Evolutionary conservation across 768 basidiomycete genomes (phyloP), one percentile per base, ranked within the genome.

Genomic region (Brasilioporus rufonigricans): DNA sequence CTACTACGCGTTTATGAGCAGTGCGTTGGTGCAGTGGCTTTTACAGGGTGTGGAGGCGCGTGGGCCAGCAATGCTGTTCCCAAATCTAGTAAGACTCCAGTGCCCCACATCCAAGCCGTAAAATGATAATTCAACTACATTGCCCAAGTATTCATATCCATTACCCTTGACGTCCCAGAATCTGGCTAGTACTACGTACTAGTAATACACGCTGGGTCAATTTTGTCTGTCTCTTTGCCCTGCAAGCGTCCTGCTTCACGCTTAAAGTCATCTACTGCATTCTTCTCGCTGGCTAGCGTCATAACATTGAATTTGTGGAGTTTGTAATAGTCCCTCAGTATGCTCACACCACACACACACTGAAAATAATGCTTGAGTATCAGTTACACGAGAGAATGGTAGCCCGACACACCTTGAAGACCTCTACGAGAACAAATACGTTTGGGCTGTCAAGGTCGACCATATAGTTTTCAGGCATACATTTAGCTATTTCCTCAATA

Each of bases 291-390:
- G 1, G 86, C 86, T 44, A 92, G 77, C 67, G 85, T 84, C 77
- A 85, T 81, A 4, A 89, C 84, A 59, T 93, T 93, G 76, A 88
- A 93, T 62, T 88, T 92, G 52, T 84, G 81, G 31, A 83, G 72
- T 27, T 73, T 73, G 60, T 91, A 86, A 64, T 91, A 92, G 56
- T 87, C 81, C 61, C 80, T 77, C 5, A 91, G 84, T 24, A 93
- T 71, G 51, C 89, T 84, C 26, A 93, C 74, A 3, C 91, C 88
- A 60, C 89, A 91, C 0, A 88, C 74, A 58, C 83, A 84, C 90
- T 92, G 62, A 29, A 51, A 2, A n/a, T 53, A 16, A 18, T 40
- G 26, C 51, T 40, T 53, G 44, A 58, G 53, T 39, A 26, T 48
- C 9, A 10, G 19, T 21, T 12, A 5, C 40, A 4, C 35, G 13